phyloP scores from a whole-genome alignment of 805 yeast species.

The Starmerella stigmatis region DNA sequence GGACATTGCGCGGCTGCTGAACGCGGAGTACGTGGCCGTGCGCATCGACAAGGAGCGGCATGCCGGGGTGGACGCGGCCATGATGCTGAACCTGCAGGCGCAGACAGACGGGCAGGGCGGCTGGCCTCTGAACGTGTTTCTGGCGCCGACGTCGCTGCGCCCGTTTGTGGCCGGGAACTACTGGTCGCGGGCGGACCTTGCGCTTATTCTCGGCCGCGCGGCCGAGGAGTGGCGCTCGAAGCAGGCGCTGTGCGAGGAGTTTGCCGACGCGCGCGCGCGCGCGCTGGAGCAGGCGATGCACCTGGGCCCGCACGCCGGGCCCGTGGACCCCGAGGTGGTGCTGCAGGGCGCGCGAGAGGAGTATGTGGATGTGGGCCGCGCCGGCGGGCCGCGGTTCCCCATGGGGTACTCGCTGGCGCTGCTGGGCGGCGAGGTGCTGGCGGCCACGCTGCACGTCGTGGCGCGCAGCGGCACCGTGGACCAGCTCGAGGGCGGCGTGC shows the following conservation, averaged over 20 bases:
- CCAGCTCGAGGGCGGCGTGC: slow-evolving; percentile 32
- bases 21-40: slow-evolving; percentile 31
- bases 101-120: slow-evolving; percentile 32
- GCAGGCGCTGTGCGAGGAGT: slow-evolving; percentile 24
- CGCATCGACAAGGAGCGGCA: slow-evolving; percentile 33
- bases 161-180: slow-evolving; percentile 35
- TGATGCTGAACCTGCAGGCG: slow-evolving; percentile 32
- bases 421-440: slow-evolving; percentile 23
- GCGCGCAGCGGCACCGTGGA: slow-evolving; percentile 33
- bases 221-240: slow-evolving; percentile 28
- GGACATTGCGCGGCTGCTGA: slow-evolving; percentile 28
- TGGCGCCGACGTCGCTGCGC: slow-evolving; percentile 29
- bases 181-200: slow-evolving; percentile 29
- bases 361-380: slow-evolving; percentile 6
- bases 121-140: slow-evolving; percentile 35
- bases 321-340: neutral
- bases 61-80: slow-evolving; percentile 35
- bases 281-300: neutral
- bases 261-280: slow-evolving; percentile 22
- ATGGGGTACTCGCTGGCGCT: slow-evolving; percentile 19
- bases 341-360: slow-evolving; percentile 10
- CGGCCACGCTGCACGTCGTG: slow-evolving; percentile 26
- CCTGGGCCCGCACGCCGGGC: neutral
- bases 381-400: slow-evolving; percentile 33
- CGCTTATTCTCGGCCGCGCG: slow-evolving; percentile 28